Base-by-base conservation (phyloP, 345 rosid species). In the Geranium brycei region DNA sequence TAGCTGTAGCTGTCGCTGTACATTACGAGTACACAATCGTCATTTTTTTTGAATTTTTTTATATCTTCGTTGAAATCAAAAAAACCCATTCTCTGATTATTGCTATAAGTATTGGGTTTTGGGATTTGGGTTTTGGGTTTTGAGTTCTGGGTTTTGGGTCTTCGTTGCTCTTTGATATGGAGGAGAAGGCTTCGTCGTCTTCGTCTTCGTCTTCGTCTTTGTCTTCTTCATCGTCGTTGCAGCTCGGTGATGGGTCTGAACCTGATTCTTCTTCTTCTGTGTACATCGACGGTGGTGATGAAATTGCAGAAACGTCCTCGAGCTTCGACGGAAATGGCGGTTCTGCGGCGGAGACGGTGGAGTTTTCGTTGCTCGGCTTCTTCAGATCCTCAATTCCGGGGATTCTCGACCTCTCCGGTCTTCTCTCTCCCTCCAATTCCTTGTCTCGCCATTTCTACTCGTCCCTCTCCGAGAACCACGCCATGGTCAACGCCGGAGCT, bases 371-470 rank as follows among this genome's bases (percentile, higher is more conserved):
- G 3, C 63, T 77, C 55, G 72, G 62, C 62, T 69, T 77, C 58
- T 67, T 77, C 3, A 71, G 51, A 64, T 71, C 80, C 31, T 75
- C 79, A 1, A 56, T 80, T 17, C 69, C 79, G 4, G 31, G 66
- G 31, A 63, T 80, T 11, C 71, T 74, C 58, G 81, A 80, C 59
- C 77, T 69, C 64, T 77, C 77, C 1, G 79, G 79, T 60, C 63
- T 72, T 13, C n/a, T 63, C 57, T 57, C 73, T 2, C 31, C 71
- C 19, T 15, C 31, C 5, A 57, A 63, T 51, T 31, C 61, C 41
- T 7, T 60, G 59, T 61, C 61, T 17, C 55, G 0, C 38, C 5
- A 58, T 38, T 14, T 63, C 16, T 19, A 61, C 32, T 15, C 51
- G 31, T 56, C 31, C 31, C 31, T 28, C 65, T 59, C 61, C 61